Percentiles rank a stretch among this genome's conserved stretches.
phyloP scores from a whole-genome alignment of 805 yeast species.

The Jamesozyma spencerorum region DNA sequence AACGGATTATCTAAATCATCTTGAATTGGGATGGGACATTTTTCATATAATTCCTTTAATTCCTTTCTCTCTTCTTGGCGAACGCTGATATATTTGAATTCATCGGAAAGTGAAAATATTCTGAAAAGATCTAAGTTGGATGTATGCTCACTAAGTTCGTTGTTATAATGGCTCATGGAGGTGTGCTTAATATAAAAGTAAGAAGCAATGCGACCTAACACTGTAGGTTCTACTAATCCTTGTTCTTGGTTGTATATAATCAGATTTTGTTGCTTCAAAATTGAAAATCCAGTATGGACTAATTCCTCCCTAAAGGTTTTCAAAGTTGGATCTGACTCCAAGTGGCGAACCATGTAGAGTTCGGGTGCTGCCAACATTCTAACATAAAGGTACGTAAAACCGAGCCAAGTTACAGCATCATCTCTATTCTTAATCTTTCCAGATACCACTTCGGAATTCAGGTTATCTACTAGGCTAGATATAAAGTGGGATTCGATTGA shows the following conservation, averaged over 20 bases:
- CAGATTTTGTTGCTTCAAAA: constrained; percentile 49
- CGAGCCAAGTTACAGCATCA: constrained; percentile 76
- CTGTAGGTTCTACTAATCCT: constrained; percentile 49
- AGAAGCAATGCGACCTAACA: constrained; percentile 76
- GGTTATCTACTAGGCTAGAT: constrained; percentile 55
- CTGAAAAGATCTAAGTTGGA: constrained; percentile 66
- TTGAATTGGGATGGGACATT: constrained; percentile 79
- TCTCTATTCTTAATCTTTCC: constrained; percentile 53
- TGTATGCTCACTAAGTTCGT: constrained; percentile 52
- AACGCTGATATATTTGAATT: constrained; percentile 74
- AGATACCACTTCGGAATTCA: constrained; percentile 80
- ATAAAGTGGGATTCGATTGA: constrained; percentile 88
- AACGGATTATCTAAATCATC: constrained; percentile 61
- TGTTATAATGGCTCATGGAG: constrained; percentile 62
- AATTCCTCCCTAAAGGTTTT: constrained; percentile 53
- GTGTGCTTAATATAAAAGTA: constrained; percentile 71
- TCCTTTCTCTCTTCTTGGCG: constrained; percentile 81
- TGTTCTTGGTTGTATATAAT: constrained; percentile 45
- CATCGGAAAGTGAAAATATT: constrained; percentile 73
- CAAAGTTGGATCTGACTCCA: constrained; percentile 42
- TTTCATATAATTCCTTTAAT: constrained; percentile 54
- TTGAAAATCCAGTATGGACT: constrained; percentile 63
- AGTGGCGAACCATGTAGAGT: constrained; percentile 52
- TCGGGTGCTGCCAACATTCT: constrained; percentile 69
- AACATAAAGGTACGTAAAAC: constrained; percentile 66